These are phyloP conservation scores for Pseudozyma sp. DNA, from an alignment of 1,284 basidiomycete species.

Conservation along the genomic window DNA sequence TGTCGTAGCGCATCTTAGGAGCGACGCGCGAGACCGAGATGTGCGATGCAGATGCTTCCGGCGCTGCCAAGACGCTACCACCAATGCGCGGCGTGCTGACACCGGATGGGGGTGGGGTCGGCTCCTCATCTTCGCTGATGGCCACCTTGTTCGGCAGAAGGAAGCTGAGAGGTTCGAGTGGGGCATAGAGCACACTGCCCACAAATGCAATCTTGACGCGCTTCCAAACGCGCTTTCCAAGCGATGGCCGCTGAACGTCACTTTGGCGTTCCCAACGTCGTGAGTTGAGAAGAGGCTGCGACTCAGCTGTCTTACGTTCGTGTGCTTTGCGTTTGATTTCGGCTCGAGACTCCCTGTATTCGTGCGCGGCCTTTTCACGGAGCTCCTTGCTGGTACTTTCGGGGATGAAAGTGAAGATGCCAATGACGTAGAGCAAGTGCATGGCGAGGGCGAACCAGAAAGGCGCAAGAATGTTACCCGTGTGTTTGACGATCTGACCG, in stretches of 20 bases:
- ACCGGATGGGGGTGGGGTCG: slow-evolving; percentile 1
- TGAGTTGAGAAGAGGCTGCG: slow-evolving; percentile 38
- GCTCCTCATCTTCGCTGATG: slow-evolving; percentile 22
- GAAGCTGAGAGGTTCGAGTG: slow-evolving; percentile 55
- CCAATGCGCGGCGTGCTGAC: slow-evolving; percentile 17
- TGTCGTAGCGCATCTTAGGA: slow-evolving; percentile 49
- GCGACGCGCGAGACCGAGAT: slow-evolving; percentile 59
- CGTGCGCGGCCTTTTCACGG: slow-evolving; percentile 37
- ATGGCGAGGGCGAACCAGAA: slow-evolving; percentile 57
- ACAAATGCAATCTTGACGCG: slow-evolving; percentile 44
- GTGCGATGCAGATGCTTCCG: slow-evolving; percentile 50
- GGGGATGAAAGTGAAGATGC: slow-evolving; percentile 55
- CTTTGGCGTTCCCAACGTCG: slow-evolving; percentile 1
- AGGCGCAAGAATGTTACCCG: slow-evolving; percentile 47
- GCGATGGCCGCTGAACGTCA: slow-evolving; percentile 8
- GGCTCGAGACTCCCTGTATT: slow-evolving; percentile 37
- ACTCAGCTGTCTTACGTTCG: slow-evolving; percentile 40
- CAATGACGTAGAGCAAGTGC: slow-evolving; percentile 56
- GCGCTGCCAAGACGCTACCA: slow-evolving; percentile 16
- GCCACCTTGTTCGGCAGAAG: slow-evolving; percentile 55
- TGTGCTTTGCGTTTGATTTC: slow-evolving; percentile 40
- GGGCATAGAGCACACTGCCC: slow-evolving; percentile 44
- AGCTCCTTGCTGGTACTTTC: slow-evolving; percentile 58
- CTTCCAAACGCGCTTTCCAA: slow-evolving; percentile 47
- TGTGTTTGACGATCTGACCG: slow-evolving; percentile 59